These are phyloP conservation scores for Plasmodium relictum DNA, from an alignment of 169 alveolate species.

Conservation along the genomic window DNA sequence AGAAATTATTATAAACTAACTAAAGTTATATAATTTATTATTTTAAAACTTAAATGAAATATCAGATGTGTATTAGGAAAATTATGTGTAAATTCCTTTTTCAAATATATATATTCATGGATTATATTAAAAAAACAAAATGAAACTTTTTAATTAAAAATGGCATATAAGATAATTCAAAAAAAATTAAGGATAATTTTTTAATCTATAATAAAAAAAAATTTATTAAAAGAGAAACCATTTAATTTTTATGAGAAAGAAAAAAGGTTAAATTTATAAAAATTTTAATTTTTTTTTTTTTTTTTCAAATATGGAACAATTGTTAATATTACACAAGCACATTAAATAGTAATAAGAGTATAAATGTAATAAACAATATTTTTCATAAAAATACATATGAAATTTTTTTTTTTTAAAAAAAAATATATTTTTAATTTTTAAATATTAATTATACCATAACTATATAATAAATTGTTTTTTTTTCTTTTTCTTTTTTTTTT, in stretches of 20 bases:
- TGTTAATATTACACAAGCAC: not conserved
- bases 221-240: not conserved
- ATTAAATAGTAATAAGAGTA: not conserved
- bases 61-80: conserved; percentile 2
- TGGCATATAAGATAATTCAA: too few relatives aligned
- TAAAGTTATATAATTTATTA: too few relatives aligned
- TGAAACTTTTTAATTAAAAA: too few relatives aligned
- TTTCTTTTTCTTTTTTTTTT: too few relatives aligned
- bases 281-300: not conserved
- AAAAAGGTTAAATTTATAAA: not conserved
- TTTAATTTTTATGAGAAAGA: not conserved
- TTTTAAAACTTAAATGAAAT: not conserved
- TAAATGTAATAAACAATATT: not conserved
- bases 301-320: not conserved
- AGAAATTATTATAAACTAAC: too few relatives aligned
- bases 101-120: not conserved
- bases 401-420: not conserved
- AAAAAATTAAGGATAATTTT: too few relatives aligned
- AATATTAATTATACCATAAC: too few relatives aligned
- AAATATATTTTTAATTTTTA: not conserved
- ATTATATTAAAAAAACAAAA: not conserved
- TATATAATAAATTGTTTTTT: too few relatives aligned
- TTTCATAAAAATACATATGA: not conserved
- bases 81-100: not conserved
- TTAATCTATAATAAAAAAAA: too few relatives aligned